These are phyloP conservation scores for Pleurotus salmoneostramineus DNA, from an alignment of 768 basidiomycete species.

Conservation along the genomic window DNA sequence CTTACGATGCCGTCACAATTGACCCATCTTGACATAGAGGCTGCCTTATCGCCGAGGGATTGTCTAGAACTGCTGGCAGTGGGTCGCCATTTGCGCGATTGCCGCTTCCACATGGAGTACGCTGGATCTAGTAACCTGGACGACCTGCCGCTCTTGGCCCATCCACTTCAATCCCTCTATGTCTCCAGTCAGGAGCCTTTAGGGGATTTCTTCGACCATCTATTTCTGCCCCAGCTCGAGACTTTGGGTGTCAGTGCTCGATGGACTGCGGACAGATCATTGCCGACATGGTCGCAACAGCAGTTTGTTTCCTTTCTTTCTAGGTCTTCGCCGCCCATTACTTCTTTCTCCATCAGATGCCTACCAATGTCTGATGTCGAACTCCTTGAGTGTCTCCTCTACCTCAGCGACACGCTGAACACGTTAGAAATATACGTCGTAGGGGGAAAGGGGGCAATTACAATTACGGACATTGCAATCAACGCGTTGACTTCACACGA, in stretches of 20 bases:
- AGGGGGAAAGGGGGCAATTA: background rate
- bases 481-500: slow-evolving; percentile 1
- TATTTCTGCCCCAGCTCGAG: slow-evolving; percentile 1
- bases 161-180: slow-evolving; percentile 1
- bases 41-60: slow-evolving; percentile 1
- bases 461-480: slow-evolving; percentile 2
- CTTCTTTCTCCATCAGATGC: slow-evolving; percentile 1
- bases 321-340: slow-evolving; percentile 4
- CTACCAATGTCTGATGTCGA: slow-evolving; percentile 2
- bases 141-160: background rate
- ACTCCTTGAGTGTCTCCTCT: slow-evolving; percentile 1
- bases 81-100: slow-evolving; percentile 4
- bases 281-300: slow-evolving; percentile 1
- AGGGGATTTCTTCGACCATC: slow-evolving; percentile 6
- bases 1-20: background rate
- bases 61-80: background rate
- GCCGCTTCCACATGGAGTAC: slow-evolving; percentile 6
- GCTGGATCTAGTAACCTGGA: background rate
- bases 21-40: slow-evolving; percentile 2
- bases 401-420: slow-evolving; percentile 5
- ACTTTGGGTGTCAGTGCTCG: background rate
- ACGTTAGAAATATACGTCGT: slow-evolving; percentile 2
- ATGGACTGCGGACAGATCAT: slow-evolving; percentile 1
- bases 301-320: slow-evolving; percentile 4
- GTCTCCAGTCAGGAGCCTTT: slow-evolving; percentile 2